These are phyloP conservation scores for Lecanicillium sp. DNA, from an alignment of 2,329 filamentous ascomycete species.

Conservation along the genomic window DNA sequence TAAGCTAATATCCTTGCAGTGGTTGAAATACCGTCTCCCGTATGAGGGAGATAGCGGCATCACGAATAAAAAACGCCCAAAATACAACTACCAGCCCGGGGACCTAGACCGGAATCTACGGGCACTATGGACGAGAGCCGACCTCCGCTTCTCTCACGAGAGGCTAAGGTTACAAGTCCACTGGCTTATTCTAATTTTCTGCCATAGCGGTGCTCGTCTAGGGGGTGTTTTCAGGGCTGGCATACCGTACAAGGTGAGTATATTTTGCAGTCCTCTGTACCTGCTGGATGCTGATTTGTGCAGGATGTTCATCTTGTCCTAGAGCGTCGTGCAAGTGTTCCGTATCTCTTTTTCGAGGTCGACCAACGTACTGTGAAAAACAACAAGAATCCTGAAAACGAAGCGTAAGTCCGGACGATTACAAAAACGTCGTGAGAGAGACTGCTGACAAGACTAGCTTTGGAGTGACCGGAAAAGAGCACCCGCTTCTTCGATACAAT, in stretches of 20 bases:
- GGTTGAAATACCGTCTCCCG: not conserved
- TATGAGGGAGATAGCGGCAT: not conserved
- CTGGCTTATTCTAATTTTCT: slow-evolving; percentile 3
- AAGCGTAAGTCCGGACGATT: not conserved
- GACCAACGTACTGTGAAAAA: slow-evolving; percentile 1
- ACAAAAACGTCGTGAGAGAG: not conserved
- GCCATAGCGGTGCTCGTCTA: slow-evolving; percentile 3
- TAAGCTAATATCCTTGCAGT: not conserved
- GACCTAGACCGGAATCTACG: slow-evolving; percentile 2
- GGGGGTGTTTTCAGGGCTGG: not conserved
- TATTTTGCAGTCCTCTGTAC: not conserved
- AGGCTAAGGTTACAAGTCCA: slow-evolving; percentile 1
- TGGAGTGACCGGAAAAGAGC: slow-evolving; percentile 2
- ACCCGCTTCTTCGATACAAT: slow-evolving; percentile 4
- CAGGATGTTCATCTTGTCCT: slow-evolving; percentile 2
- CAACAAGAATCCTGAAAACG: not conserved
- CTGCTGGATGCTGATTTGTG: not conserved
- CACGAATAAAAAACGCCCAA: not conserved
- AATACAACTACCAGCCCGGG: slow-evolving; percentile 3
- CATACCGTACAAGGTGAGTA: slow-evolving; percentile 2
- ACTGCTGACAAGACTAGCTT: slow-evolving; percentile 1
- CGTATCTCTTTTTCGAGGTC: slow-evolving; percentile 1
- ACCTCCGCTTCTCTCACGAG: not conserved
- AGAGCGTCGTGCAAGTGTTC: not conserved
- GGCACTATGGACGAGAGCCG: slow-evolving; percentile 2